Conservation (phyloP, 1,139 yeast species). For the Yamadazyma diddensiae region DNA sequence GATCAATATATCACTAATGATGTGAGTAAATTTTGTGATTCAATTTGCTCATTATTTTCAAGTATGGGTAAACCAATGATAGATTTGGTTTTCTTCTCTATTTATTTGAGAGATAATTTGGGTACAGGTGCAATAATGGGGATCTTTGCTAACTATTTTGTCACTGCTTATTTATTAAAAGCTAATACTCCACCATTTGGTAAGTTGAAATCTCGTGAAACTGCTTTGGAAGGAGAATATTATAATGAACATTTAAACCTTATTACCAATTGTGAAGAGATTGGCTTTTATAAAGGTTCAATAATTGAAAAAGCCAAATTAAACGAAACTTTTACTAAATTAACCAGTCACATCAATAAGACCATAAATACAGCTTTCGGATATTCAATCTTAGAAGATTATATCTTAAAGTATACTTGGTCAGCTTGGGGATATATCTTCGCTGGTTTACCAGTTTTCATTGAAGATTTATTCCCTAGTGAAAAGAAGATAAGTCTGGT, state of each 20-base stretch:
- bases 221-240: conserved; percentile 84
- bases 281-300: conserved; percentile 91
- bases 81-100: conserved; percentile 82
- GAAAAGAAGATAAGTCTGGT: not conserved
- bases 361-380: conserved; percentile 52
- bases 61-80: conserved; percentile 90
- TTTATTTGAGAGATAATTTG: conserved; percentile 78
- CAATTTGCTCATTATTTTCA: conserved; percentile 80
- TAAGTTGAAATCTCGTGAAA: conserved; percentile 66
- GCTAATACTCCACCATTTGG: conserved; percentile 83
- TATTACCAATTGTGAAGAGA: conserved; percentile 88
- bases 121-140: conserved; percentile 86
- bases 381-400: conserved; percentile 80
- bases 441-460: conserved; percentile 80
- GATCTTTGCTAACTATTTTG: conserved; percentile 73
- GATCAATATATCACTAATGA: conserved; percentile 87
- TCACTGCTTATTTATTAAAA: conserved; percentile 76
- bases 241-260: conserved; percentile 83
- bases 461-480: conserved; percentile 42
- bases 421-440: conserved; percentile 90
- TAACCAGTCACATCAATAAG: conserved; percentile 44
- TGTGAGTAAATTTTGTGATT: conserved; percentile 75
- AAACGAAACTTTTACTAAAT: conserved; percentile 51
- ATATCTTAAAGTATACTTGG: conserved; percentile 89
- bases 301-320: conserved; percentile 74